Conservation (phyloP, 2,329 filamentous ascomycete species). For the Apiospora hydei region DNA sequence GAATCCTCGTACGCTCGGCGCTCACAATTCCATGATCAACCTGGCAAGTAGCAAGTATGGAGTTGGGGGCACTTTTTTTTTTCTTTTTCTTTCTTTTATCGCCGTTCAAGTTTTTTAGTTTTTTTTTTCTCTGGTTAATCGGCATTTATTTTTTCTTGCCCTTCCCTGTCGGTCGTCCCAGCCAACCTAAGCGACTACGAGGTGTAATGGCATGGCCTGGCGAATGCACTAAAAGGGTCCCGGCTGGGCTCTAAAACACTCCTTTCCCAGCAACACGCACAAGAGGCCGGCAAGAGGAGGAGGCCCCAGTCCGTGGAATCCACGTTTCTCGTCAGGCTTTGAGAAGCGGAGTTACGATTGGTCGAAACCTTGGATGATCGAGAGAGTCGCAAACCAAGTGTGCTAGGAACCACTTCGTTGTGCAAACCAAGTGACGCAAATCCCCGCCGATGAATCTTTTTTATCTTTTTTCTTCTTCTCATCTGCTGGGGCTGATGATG, state of each 20-base stretch:
- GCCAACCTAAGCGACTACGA: conserved; percentile 16
- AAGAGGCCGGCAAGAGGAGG: background rate
- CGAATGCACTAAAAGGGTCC: conserved; percentile 8
- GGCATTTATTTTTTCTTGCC: background rate
- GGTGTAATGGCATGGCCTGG: background rate
- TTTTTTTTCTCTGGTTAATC: background rate
- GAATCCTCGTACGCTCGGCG: conserved; percentile 1
- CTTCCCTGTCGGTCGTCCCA: background rate
- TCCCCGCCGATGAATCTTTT: conserved; percentile 17
- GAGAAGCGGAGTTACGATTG: conserved; percentile 5
- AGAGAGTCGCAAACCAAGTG: conserved; percentile 18
- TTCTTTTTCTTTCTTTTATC: background rate
- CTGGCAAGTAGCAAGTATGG: background rate
- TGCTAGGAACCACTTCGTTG: conserved; percentile 19
- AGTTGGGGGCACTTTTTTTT: conserved; percentile 1
- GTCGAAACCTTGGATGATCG: conserved; percentile 17
- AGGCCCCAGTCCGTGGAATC: conserved; percentile 17
- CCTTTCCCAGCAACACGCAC: background rate
- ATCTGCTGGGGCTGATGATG: conserved; percentile 2
- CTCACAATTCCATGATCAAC: conserved; percentile 14
- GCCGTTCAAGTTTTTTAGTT: background rate
- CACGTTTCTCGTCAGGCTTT: conserved; percentile 15
- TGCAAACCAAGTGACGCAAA: conserved; percentile 19
- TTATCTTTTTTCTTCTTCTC: conserved; percentile 5
- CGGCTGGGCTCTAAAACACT: conserved; percentile 18